phyloP scores from a whole-genome alignment of 805 yeast species.

The Saccharomycopsis sp. region DNA sequence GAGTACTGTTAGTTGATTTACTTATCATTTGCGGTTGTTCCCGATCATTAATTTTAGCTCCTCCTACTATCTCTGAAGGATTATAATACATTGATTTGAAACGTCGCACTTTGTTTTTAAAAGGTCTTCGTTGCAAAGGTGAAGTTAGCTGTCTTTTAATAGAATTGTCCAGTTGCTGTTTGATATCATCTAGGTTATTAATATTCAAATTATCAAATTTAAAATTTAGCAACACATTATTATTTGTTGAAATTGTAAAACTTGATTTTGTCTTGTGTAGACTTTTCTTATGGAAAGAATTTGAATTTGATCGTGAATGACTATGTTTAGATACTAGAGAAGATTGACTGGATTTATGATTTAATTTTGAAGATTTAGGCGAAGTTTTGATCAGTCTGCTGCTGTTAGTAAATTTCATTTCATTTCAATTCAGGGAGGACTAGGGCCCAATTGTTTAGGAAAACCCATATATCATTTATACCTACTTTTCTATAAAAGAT shows the following conservation, averaged over 20 bases:
- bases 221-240: constrained; percentile 1
- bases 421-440: no score
- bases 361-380: no score
- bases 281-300: constrained; percentile 14
- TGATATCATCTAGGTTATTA: constrained; percentile 27
- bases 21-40: no score
- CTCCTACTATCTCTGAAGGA: constrained; percentile 38
- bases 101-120: constrained; percentile 42
- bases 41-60: constrained; percentile 23
- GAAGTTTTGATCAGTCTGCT: not conserved
- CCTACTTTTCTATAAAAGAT: no score
- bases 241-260: not conserved
- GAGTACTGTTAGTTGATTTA: constrained; percentile 13
- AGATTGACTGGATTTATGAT: not conserved
- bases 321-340: no score
- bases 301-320: constrained; percentile 9
- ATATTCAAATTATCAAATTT: constrained; percentile 6
- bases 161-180: constrained; percentile 13
- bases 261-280: not conserved
- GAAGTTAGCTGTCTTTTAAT: constrained; percentile 32
- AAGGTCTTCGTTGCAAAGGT: constrained; percentile 31
- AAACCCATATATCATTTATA: no score
- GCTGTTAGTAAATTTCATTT: no score
- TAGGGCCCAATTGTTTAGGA: no score
- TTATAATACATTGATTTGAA: constrained; percentile 65